A percentile compares a stretch with the other conserved stretches of the same genome.
phyloP scores from a whole-genome alignment of 2,329 filamentous ascomycete genomes.

The Fusarium pilosicola region DNA sequence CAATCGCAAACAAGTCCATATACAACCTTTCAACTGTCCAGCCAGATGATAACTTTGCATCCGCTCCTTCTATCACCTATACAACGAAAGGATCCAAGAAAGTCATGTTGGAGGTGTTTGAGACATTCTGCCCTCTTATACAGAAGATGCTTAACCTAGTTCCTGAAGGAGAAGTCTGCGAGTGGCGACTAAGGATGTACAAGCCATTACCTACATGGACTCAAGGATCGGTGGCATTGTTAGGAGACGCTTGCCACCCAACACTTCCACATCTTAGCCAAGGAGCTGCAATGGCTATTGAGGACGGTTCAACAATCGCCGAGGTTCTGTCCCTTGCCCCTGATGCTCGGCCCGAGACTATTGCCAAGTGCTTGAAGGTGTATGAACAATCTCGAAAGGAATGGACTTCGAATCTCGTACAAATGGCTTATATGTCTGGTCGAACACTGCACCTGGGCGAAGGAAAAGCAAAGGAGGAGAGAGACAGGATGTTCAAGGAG shows the following conservation, averaged over 20 bases:
- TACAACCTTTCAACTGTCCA: slow-evolving; percentile 75
- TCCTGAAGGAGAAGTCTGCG: slow-evolving; percentile 71
- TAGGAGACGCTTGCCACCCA: slow-evolving; percentile 74
- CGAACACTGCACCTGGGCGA: slow-evolving; percentile 68
- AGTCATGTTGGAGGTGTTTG: slow-evolving; percentile 68
- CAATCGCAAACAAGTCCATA: slow-evolving; percentile 69
- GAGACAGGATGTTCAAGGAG: slow-evolving; percentile 65
- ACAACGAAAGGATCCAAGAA: slow-evolving; percentile 70
- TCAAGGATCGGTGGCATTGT: slow-evolving; percentile 62
- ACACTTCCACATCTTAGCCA: slow-evolving; percentile 75
- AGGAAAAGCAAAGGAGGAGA: slow-evolving; percentile 67
- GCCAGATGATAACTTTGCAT: slow-evolving; percentile 67
- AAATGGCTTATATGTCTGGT: slow-evolving; percentile 48
- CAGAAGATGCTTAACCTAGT: slow-evolving; percentile 69
- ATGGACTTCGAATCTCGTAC: slow-evolving; percentile 41
- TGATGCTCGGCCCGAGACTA: slow-evolving; percentile 34
- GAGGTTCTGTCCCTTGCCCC: slow-evolving; percentile 39
- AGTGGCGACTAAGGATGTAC: slow-evolving; percentile 73
- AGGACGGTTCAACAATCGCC: slow-evolving; percentile 64
- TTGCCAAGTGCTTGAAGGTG: slow-evolving; percentile 41
- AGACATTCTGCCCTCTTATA: slow-evolving; percentile 69
- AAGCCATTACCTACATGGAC: slow-evolving; percentile 71
- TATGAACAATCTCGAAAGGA: slow-evolving; percentile 43
- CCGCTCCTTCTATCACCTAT: slow-evolving; percentile 61
- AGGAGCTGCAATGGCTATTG: slow-evolving; percentile 74